Evolutionary conservation across 495 filamentous ascomycete species (phyloP), one percentile per base, ranked within the genome.

Genomic region (Alectoria sarmentosa): DNA sequence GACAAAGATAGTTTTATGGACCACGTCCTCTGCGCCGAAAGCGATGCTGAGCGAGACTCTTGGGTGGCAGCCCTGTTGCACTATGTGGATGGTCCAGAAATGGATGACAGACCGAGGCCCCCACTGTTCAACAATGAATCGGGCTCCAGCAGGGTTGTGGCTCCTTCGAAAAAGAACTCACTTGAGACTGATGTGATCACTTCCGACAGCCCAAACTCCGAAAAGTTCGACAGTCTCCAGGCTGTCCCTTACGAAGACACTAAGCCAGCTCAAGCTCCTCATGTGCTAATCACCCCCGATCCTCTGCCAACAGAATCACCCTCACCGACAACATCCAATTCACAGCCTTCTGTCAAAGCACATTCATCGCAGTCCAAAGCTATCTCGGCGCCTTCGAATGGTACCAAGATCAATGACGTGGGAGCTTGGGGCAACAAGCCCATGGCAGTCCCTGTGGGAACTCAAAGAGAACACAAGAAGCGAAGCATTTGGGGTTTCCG

Each of bases 401-500:
- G 89, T 55, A 79, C 88, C 36, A 79, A 91, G 23, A 98, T 98
- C 66, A 88, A 92, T 32, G 89, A 96, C 76, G 83, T 84, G n/a
- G 86, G 86, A 49, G 82, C 84, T 3, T 97, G 93, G 93, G 94
- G 93, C 37, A 91, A 87, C 71, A 94, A 88, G 74, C 67, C 79
- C 38, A 73, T 82, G 52, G 76, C 78, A 34, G 80, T 78, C 21
- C 81, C 82, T 37, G 77, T 79, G 11, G 79, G 79, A 34, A 90
- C 89, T 64, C 90, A 92, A 70, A 91, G 89, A 72, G 88, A 88
- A 69, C 79, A 81, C 48, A 88, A 91, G 73, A 97, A 97, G 74
- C 87, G 94, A 48, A 93, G 92, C 75, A 96, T 98, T 72, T 98
- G 90, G 79, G 91, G 90, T 1, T 97, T 97, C 72, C 86, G 91